phyloP scores from a whole-genome alignment of 1,284 basidiomycete genomes.

The Ganoderma sinense region DNA sequence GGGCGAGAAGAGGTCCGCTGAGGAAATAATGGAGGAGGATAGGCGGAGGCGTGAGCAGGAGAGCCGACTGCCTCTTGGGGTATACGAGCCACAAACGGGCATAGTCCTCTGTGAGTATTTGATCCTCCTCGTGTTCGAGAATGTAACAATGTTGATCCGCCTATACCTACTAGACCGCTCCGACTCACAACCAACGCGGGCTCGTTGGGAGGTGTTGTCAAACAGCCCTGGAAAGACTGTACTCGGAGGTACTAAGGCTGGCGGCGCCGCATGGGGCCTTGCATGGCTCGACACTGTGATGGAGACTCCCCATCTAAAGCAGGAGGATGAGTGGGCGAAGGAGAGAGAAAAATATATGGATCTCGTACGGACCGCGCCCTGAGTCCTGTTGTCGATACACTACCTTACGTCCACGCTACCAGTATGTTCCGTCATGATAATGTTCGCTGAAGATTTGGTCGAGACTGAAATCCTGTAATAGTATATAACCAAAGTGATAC shows the following conservation, averaged over 20 bases:
- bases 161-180: conserved; percentile 58
- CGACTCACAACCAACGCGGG: conserved; percentile 74
- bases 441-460: not conserved
- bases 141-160: conserved; percentile 17
- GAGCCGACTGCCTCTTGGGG: conserved; percentile 57
- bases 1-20: conserved; percentile 35
- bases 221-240: conserved; percentile 52
- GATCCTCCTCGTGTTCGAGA: conserved; percentile 10
- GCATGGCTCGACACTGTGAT: conserved; percentile 81
- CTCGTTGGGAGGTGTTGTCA: conserved; percentile 66
- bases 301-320: conserved; percentile 45
- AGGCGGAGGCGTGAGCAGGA: conserved; percentile 38
- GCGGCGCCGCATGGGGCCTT: conserved; percentile 79
- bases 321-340: conserved; percentile 25
- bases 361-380: conserved; percentile 10
- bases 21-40: conserved; percentile 38
- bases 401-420: conserved; percentile 4
- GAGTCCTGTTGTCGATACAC: conserved; percentile 5
- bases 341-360: conserved; percentile 28
- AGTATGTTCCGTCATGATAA: not conserved
- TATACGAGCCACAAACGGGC: conserved; percentile 79
- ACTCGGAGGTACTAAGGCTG: conserved; percentile 75
- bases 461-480: not conserved
- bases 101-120: conserved; percentile 67
- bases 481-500: not conserved